Percentiles rank a stretch among this genome's conserved stretches.
Evolutionary conservation across 345 rosid genomes (phyloP).

Genomic region (Gossypium bickii): DNA sequence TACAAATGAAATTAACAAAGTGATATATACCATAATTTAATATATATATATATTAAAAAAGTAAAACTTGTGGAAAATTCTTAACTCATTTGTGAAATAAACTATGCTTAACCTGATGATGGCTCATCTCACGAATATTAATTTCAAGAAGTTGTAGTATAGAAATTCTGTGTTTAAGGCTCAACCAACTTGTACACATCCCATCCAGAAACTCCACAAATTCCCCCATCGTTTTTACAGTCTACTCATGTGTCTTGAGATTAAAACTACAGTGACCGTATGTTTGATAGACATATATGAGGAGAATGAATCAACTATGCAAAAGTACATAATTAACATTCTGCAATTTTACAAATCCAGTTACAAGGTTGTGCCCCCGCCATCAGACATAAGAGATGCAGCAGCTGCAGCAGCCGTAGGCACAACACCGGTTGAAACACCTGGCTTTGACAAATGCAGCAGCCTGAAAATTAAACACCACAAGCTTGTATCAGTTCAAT

Average conservation of each 20-base stretch:
- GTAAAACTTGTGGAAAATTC: too few relatives aligned
- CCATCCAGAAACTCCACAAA: not conserved
- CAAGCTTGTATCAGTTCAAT: not conserved
- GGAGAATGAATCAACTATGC: not conserved
- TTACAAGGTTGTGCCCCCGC: slow-evolving; percentile 75
- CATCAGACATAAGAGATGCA: slow-evolving; percentile 95
- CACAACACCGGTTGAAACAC: slow-evolving; percentile 77
- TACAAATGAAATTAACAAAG: too few relatives aligned
- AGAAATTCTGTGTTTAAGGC: not conserved
- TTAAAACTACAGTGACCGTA: not conserved
- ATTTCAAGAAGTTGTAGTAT: not conserved
- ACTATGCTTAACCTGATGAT: not conserved
- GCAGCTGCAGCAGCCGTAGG: slow-evolving; percentile 97
- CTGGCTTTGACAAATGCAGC: slow-evolving; percentile 87
- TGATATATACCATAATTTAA: too few relatives aligned
- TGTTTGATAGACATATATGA: not conserved
- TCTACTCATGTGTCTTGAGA: not conserved
- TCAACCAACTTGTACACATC: not conserved
- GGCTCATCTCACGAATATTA: not conserved
- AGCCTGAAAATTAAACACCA: slow-evolving; percentile 47
- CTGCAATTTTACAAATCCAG: not conserved
- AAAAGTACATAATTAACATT: not conserved
- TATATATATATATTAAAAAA: too few relatives aligned
- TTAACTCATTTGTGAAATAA: not conserved
- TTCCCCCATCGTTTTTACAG: not conserved